Evolutionary conservation across 768 basidiomycete genomes (phyloP), one percentile per base, ranked within the genome.

Genomic region (Lyophyllum shimeji): DNA sequence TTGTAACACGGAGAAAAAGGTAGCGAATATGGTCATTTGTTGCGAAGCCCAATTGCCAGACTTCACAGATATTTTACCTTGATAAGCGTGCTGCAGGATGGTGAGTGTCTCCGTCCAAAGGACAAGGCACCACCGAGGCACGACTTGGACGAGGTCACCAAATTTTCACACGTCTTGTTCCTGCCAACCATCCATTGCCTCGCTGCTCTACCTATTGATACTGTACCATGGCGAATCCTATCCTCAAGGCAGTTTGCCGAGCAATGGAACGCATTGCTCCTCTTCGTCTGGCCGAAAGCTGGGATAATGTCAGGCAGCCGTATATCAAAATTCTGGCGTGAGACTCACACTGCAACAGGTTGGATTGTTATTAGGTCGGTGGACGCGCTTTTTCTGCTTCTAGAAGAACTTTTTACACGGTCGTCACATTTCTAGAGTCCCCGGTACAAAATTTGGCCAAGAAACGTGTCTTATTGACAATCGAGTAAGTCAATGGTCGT

Each of bases 221-320:
- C 29, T 15, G 2, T 40, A 3, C 15, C 39, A 76, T 76, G 70
- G 63, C 74, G 12, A 72, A 68, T 57, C 49, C 68, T 25, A 56
- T 79, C 31, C 62, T 84, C 12, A 84, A 80, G 67, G 72, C 77
- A 29, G 82, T 87, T 11, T 82, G 80, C 61, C 78, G 74, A 42
- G 84, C 86, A 0, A 89, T 93, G 87, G 88, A 90, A 59, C 81
- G 85, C 24, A 89, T 97, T 60, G 94, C 95, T 1, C 95, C 95
- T 2, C 79, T 93, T 20, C 77, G 83, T 34, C 78, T 97, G 7
- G 95, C 95, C 17, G 94, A 90, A 61, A 83, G 81, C 58, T 98
- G 95, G 94, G 95, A 98, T 66, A 98, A 98, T 72, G 95, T 97
- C 60, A 73, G 90, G 74, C 42, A 25, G 33, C 29, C 29, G 9